phyloP scores from a whole-genome alignment of 192 early-diverging fungal genomes.

The Backusella parvicylindrica region DNA sequence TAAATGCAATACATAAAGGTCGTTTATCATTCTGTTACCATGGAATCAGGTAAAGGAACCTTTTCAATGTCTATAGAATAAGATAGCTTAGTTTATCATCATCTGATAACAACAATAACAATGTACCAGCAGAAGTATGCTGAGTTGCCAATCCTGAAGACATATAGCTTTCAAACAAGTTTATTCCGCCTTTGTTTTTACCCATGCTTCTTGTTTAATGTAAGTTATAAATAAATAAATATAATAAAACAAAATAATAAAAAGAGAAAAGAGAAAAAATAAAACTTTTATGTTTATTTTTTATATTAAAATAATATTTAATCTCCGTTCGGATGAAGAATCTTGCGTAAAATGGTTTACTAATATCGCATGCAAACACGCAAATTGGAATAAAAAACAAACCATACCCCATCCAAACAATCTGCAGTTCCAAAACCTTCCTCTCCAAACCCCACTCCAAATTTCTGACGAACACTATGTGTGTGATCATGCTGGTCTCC shows the following conservation, averaged over 20 bases:
- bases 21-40: conserved; percentile 2
- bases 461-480: no score
- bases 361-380: no score
- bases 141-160: background rate
- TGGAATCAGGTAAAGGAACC: conserved; percentile 24
- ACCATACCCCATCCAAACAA: no score
- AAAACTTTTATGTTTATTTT: background rate
- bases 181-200: conserved; percentile 12
- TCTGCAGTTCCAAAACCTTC: no score
- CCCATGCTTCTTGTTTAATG: conserved; percentile 7
- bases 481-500: no score
- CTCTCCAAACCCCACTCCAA: background rate
- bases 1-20: no score
- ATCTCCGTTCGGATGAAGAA: background rate
- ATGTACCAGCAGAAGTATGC: background rate
- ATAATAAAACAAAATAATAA: background rate
- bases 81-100: background rate
- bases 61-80: background rate
- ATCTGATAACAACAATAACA: background rate
- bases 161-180: conserved; percentile 18
- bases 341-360: no score
- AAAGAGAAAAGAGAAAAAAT: background rate
- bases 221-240: background rate
- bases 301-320: background rate
- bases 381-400: no score